Evolutionary conservation across 1,284 basidiomycete species (phyloP), one percentile per base, ranked within the genome.

Genomic region (Inonotus hispidus): DNA sequence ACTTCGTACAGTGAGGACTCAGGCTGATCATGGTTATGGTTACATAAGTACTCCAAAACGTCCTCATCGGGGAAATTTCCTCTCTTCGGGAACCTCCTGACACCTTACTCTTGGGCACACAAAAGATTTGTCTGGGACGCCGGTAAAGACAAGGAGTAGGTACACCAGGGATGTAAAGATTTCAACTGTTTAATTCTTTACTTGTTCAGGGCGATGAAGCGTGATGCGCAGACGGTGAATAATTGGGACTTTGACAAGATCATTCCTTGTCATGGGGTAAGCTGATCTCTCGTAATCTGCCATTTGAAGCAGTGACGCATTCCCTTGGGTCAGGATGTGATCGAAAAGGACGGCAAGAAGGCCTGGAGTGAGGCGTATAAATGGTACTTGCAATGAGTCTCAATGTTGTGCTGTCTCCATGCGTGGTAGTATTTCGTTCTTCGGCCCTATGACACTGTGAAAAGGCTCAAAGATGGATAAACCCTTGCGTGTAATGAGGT

Each of bases 251-350:
- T 94, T 71, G 83, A 91, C 32, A 79, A 90, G 49, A 90, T 98
- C 69, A 93, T 98, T 62, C 92, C 93, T 52, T 96, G 94, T 69
- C 95, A 98, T 72, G 95, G 91, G n/a, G 88, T 90, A 70, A 68
- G 82, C 72, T 58, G 13, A 32, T 52, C 35, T 49, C 54, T 38
- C 52, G 16, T 38, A 29, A 25, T 27, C 19, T 54, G 35, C 23
- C 3, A 32, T 2, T 55, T 37, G 10, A 38, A 10, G 50, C 49
- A 25, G 6, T 3, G 7, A 13, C 7, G 1, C 25, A 21, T 19
- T 29, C 47, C 23, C 23, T 5, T 14, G 29, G 13, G 27, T 57
- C 46, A 55, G 70, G 38, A 67, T 35, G 29, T 63, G 41, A 90
- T 95, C 61, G 92, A 94, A 72, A 82, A 75, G 0, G 81, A 81